Evolutionary conservation across 805 yeast genomes (phyloP).

Genomic region (Zygosaccharomyces pseudorouxii): DNA sequence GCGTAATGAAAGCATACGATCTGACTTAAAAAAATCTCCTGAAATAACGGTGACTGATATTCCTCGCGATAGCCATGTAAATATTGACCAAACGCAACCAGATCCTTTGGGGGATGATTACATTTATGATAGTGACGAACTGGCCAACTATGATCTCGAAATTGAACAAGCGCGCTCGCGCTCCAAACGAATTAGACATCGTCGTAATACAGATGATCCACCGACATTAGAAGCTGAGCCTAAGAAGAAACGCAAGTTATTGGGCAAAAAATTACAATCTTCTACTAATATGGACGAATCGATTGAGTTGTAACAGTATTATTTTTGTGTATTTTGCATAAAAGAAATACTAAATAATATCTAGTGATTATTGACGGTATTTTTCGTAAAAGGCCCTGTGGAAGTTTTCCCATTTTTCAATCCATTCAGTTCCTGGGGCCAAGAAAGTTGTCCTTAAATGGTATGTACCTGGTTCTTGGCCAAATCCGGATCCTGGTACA

Average conservation of each 20-base stretch:
- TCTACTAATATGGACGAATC: not conserved
- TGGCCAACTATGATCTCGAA: not conserved
- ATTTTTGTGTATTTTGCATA: not conserved
- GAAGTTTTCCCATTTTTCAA: conserved; percentile 69
- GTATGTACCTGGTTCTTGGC: conserved; percentile 83
- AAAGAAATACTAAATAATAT: not conserved
- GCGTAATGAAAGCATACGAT: not conserved
- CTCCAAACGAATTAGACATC: not conserved
- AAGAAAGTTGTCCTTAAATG: conserved; percentile 95
- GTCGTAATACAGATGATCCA: not conserved
- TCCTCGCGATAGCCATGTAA: not conserved
- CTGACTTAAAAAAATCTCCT: not conserved
- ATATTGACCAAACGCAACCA: not conserved
- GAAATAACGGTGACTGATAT: not conserved
- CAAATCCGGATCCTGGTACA: conserved; percentile 96
- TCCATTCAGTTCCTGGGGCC: conserved; percentile 93
- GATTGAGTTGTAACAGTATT: not conserved
- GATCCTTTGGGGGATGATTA: not conserved
- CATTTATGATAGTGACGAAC: not conserved
- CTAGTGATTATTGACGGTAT: conserved; percentile 37
- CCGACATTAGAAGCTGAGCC: not conserved
- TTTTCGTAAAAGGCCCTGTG: conserved; percentile 65
- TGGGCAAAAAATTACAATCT: not conserved
- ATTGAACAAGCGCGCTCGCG: not conserved
- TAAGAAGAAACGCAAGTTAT: conserved; percentile 1